phyloP scores from a whole-genome alignment of 345 rosid species.

The Lepidium africanum region DNA sequence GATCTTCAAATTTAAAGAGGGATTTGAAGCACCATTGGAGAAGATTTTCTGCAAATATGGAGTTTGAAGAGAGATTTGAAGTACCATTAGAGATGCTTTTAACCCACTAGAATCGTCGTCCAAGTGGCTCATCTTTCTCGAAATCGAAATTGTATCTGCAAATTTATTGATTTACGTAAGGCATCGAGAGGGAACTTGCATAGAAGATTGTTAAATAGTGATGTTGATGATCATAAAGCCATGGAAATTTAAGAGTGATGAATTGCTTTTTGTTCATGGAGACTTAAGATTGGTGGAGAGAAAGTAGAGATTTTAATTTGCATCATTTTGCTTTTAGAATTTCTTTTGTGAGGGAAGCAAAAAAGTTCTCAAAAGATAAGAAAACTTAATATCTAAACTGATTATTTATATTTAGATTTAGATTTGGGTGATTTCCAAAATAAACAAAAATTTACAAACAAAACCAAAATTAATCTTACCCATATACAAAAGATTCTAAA shows the following conservation, averaged over 20 bases:
- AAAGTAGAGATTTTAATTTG: slow-evolving; percentile 26
- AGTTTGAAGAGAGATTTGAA: no score
- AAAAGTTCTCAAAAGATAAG: background rate
- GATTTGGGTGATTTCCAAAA: no score
- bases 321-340: slow-evolving; percentile 26
- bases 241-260: no score
- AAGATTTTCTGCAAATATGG: no score
- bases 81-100: no score
- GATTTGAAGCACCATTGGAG: no score
- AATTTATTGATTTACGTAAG: slow-evolving; percentile 30
- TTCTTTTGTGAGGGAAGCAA: slow-evolving; percentile 21
- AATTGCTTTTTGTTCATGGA: slow-evolving; percentile 15
- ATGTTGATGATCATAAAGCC: slow-evolving; percentile 11
- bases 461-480: no score
- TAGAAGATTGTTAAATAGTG: slow-evolving; percentile 14
- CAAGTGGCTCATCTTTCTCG: slow-evolving; percentile 18
- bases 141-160: slow-evolving; percentile 17
- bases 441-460: no score
- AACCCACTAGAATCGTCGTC: slow-evolving; percentile 9
- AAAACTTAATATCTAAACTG: no score
- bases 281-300: slow-evolving; percentile 17
- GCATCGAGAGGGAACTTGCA: slow-evolving; percentile 54
- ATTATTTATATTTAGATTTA: no score
- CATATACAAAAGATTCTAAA: no score
- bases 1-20: no score